Conservation (phyloP, 164 flowering plant species). For the Vitis riparia region DNA sequence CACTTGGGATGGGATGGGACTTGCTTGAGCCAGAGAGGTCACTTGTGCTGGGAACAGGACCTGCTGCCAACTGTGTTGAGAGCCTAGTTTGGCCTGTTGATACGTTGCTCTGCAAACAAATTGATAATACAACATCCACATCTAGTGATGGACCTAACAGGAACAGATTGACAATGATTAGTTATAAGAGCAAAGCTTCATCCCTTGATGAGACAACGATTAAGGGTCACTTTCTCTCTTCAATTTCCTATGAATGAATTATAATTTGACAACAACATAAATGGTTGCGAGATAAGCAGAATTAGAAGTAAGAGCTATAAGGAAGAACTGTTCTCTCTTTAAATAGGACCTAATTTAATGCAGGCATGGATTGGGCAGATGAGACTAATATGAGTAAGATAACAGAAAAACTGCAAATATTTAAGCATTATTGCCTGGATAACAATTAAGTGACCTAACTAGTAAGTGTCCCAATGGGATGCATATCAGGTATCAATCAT, state of each 20-base stretch:
- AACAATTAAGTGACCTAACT: neutral
- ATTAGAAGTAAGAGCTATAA: no score
- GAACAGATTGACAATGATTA: neutral
- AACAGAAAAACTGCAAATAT: neutral
- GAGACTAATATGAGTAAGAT: neutral
- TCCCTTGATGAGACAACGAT: no score
- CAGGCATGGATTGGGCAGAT: neutral
- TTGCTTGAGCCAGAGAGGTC: constrained; percentile 69
- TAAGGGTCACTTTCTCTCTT: no score
- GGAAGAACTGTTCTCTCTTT: no score
- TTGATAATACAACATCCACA: constrained; percentile 79
- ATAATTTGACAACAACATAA: neutral
- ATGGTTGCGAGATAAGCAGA: no score
- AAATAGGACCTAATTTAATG: no score
- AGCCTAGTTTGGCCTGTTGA: constrained; percentile 37
- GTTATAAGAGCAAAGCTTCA: neutral
- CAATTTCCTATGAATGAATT: neutral
- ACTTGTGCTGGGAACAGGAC: constrained; percentile 56
- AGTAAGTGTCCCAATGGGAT: neutral
- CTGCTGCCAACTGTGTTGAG: constrained; percentile 32
- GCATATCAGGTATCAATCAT: neutral
- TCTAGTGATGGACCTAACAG: constrained; percentile 80
- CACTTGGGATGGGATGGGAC: constrained; percentile 44
- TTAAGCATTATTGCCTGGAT: neutral
- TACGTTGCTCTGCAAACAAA: constrained; percentile 78